Evolutionary conservation across 1,284 basidiomycete genomes (phyloP), one percentile per base, ranked within the genome.

Genomic region (Grifola frondosa): DNA sequence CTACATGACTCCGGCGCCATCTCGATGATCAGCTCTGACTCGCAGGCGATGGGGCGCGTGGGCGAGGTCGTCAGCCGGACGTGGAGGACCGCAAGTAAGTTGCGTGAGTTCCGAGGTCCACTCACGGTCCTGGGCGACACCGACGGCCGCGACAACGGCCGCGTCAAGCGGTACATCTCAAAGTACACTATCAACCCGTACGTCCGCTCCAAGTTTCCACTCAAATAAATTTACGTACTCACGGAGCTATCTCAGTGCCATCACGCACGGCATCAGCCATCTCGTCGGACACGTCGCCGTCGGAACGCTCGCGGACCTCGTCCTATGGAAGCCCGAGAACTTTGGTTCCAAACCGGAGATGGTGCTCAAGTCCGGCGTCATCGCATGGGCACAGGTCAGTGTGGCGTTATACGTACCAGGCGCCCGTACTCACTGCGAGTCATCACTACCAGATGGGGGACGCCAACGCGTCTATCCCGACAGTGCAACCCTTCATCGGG

Each of bases 131-230:
- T 81, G 15, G 87, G 87, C 5, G 89, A 94, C 63, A 62, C 62
- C 7, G 73, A 77, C 1, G 78, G 78, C 2, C 76, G 65, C 37
- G 97, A 99, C 68, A 99, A 99, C 62, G 81, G 76, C n/a, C 78
- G 96, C n/a, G 96, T 98, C 44, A 98, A 97, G 73, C 79, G 96
- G 46, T 99, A 98, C 66, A 76, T 99, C 16, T 80, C 95, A 11
- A 99, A 99, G 64, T 97, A 98, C 65, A 99, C 96, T 9, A 83
- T 99, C 65, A 99, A 99, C 63, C 94, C 97, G 91, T 95, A 53
- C 23, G 15, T 32, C 25, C 23, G 9, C 31, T 12, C n/a, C 6
- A 24, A 15, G 20, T 9, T 23, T 12, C 40, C 15, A 26, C 22
- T n/a, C 26, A 7, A 28, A 7, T 29, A 29, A 25, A n/a, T 8